Evolutionary conservation across 2,329 filamentous ascomycete species (phyloP).

Genomic region (Alternaria angustiovoidea): DNA sequence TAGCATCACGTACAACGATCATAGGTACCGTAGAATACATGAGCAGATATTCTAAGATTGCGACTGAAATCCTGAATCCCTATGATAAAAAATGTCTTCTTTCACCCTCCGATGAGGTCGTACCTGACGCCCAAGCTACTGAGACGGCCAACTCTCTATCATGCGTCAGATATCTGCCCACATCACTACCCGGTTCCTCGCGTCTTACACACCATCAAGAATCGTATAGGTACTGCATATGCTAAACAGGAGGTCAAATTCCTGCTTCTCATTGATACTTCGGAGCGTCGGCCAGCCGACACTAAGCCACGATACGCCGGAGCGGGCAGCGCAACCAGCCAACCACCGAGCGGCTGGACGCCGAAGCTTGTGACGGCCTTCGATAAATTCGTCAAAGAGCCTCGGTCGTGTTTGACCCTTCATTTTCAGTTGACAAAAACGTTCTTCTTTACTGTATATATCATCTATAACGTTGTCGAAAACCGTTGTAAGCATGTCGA

Average conservation of each 20-base stretch:
- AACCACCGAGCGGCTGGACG: slow-evolving; percentile 13
- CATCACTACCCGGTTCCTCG: neutral
- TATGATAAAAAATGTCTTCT: neutral
- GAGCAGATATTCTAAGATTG: neutral
- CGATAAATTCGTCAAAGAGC: slow-evolving; percentile 7
- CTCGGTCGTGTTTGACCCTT: slow-evolving; percentile 10
- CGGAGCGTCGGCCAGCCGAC: slow-evolving; percentile 12
- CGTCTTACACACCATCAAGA: neutral
- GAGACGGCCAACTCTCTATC: neutral
- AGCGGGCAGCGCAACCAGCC: slow-evolving; percentile 1
- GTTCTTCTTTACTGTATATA: neutral
- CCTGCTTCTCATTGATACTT: neutral
- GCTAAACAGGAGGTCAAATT: neutral
- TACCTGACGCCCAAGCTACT: neutral
- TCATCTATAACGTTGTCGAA: neutral
- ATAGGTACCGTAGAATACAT: too few relatives aligned
- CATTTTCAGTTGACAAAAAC: neutral
- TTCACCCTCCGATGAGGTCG: neutral
- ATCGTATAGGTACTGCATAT: neutral
- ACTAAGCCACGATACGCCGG: neutral
- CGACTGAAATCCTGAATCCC: neutral
- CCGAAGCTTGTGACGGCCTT: slow-evolving; percentile 15
- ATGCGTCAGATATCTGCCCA: neutral
- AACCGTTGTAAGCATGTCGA: slow-evolving; percentile 19
- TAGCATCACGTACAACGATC: neutral